Evolutionary conservation across 148 eudicot species (phyloP).

Genomic region (Bassia scoparia): DNA sequence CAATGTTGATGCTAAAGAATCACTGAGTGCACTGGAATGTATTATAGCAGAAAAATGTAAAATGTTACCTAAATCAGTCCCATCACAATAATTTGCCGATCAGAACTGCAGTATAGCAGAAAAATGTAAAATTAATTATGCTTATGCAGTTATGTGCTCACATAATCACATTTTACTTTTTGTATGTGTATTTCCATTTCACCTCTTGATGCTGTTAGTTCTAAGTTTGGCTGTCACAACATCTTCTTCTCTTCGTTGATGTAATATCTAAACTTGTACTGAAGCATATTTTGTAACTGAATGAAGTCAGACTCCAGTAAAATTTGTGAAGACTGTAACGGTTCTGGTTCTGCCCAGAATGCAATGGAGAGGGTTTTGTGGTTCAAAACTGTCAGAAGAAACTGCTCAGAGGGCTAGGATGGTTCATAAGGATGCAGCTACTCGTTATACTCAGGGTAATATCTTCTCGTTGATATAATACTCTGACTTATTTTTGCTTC

Average conservation of each 20-base stretch:
- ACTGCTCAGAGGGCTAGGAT: constrained; percentile 71
- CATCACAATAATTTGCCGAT: not conserved
- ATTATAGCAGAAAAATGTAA: too few species aligned
- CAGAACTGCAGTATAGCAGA: not conserved
- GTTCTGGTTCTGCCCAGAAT: constrained; percentile 90
- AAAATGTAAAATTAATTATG: not conserved
- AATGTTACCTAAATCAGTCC: not conserved
- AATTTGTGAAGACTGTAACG: constrained; percentile 78
- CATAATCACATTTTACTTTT: not conserved
- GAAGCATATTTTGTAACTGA: constrained; percentile 19
- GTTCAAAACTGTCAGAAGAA: constrained; percentile 63
- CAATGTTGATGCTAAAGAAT: not conserved
- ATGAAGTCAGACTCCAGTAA: constrained; percentile 52
- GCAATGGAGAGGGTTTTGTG: constrained; percentile 95
- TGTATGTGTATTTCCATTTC: not conserved
- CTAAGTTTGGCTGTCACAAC: not conserved
- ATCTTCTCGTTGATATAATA: not conserved
- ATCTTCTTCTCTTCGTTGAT: not conserved
- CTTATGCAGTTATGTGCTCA: not conserved
- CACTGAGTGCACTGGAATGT: too few species aligned
- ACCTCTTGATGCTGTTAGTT: not conserved
- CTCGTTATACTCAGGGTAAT: constrained; percentile 94
- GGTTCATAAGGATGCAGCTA: constrained; percentile 65
- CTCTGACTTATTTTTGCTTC: not conserved
- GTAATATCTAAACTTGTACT: not conserved